Base-by-base conservation (phyloP, 306 rosid genomes). In the Malus fusca region DNA sequence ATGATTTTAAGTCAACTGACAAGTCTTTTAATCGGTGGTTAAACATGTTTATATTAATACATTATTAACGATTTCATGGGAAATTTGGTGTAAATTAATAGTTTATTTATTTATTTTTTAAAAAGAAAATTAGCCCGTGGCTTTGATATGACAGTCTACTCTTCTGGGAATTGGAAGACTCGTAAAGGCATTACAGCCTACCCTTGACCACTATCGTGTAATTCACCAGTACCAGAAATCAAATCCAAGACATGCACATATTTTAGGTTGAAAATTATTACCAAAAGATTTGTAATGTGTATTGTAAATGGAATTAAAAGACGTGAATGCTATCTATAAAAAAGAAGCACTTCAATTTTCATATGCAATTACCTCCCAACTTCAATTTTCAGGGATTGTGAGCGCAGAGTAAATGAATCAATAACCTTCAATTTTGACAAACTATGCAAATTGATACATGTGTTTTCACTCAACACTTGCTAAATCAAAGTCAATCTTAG, bases 1-100 rank as follows among this genome's bases (percentile, higher is more conserved):
- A 21, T 77, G 52, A 63, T 78, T 80, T 66, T 21, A 75, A 83
- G 91, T 89, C 97, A 89, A 89, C 87, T 64, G 4, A 75, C 58
- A 59, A 77, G 81, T 78, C 74, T 74, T 76, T 73, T 68, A 66
- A 69, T 37, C 7, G 33, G 21, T 42, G 68, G 40, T 40, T 68
- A 46, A 75, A 65, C 66, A 78, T 65, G 61, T 75, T 66, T 35
- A 75, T 22, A 65, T 25, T 61, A 60, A 53, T 56, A 11, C 52
- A 40, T 6, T 11, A 35, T 73, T 2, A 6, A 4, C 0, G 15
- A 8, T 53, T 53, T 31, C n/a, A 72, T 4, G 23, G 35, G 15
- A 33, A 72, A 2, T 3, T 40, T 35, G 66, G 66, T 72, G 66
- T 8, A n/a, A 64, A n/a, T 37, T 6, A 35, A 35, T 35, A 35